phyloP scores from a whole-genome alignment of 495 filamentous ascomycete species.

The Penicillium steckii region DNA sequence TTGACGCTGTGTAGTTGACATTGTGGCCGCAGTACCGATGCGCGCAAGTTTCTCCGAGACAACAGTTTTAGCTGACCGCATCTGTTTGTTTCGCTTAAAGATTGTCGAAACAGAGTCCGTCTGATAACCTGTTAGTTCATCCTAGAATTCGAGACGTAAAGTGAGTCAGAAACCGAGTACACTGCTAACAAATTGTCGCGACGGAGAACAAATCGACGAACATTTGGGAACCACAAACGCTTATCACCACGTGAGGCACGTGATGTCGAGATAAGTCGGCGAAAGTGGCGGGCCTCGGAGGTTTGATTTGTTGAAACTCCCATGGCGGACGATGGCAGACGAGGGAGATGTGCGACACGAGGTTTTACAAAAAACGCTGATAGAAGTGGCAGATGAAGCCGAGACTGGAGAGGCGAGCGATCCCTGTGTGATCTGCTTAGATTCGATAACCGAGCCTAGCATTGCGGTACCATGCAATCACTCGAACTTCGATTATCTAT shows the following conservation, averaged over 20 bases:
- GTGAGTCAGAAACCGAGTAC: not conserved
- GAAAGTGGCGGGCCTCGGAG: not conserved
- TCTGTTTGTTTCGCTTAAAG: slow-evolving; percentile 4
- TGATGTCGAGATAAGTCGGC: not conserved
- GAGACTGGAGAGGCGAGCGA: slow-evolving; percentile 26
- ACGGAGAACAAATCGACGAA: not conserved
- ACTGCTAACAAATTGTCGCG: not conserved
- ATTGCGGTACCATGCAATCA: slow-evolving; percentile 74
- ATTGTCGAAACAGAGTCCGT: not conserved
- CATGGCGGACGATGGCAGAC: slow-evolving; percentile 10
- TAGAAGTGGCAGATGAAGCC: slow-evolving; percentile 41
- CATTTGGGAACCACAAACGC: not conserved
- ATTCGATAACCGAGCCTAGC: slow-evolving; percentile 68
- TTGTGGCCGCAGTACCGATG: slow-evolving; percentile 19
- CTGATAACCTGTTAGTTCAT: slow-evolving; percentile 11
- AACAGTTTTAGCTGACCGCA: slow-evolving; percentile 44
- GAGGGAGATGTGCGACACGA: slow-evolving; percentile 43
- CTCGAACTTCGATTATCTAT: slow-evolving; percentile 79
- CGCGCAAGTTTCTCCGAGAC: slow-evolving; percentile 32
- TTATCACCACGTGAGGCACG: not conserved
- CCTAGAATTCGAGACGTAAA: too few relatives aligned
- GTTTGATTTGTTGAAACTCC: slow-evolving; percentile 6
- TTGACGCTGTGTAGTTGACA: slow-evolving; percentile 23
- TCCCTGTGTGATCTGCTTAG: slow-evolving; percentile 66
- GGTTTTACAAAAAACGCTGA: slow-evolving; percentile 44